These are phyloP conservation scores for Xeromyces bisporus DNA, from an alignment of 495 filamentous ascomycete genomes.

Conservation along the genomic window DNA sequence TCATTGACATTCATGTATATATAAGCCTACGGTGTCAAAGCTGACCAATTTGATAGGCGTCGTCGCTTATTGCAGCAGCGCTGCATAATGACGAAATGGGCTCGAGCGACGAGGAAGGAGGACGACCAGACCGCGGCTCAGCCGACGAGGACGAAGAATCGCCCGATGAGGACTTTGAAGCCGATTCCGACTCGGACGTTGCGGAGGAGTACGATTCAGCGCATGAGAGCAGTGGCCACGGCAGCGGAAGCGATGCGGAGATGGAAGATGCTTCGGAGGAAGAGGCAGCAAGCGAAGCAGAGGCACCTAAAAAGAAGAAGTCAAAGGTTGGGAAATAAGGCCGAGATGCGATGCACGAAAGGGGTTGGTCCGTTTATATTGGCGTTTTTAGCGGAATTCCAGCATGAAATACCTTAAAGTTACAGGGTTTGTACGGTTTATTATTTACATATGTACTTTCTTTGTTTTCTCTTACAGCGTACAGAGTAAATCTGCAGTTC, in stretches of 20 bases:
- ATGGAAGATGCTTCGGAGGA: constrained; percentile 41
- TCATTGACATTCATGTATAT: too few relatives aligned
- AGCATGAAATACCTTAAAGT: too few relatives aligned
- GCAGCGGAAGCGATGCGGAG: constrained; percentile 45
- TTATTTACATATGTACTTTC: too few relatives aligned
- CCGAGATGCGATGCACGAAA: too few relatives aligned
- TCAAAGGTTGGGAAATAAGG: constrained; percentile 34
- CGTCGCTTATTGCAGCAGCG: constrained; percentile 60
- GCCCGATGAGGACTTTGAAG: constrained; percentile 89
- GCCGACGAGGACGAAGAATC: constrained; percentile 94
- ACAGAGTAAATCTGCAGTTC: too few relatives aligned
- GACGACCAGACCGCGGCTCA: constrained; percentile 60
- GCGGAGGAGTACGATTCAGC: constrained; percentile 90
- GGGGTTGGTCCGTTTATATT: too few relatives aligned
- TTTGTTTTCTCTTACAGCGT: too few relatives aligned
- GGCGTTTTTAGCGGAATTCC: too few relatives aligned
- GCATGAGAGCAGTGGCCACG: constrained; percentile 67
- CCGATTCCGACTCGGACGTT: constrained; percentile 79
- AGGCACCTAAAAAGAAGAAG: constrained; percentile 51
- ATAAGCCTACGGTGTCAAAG: too few relatives aligned
- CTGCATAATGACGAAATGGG: constrained; percentile 61
- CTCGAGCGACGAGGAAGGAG: constrained; percentile 66
- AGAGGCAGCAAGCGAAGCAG: constrained; percentile 15
- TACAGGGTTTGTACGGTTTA: too few relatives aligned
- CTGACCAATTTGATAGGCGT: constrained; percentile 18